These are phyloP conservation scores for Chalara sp. DNA, from an alignment of 2,329 filamentous ascomycete species.

Conservation along the genomic window DNA sequence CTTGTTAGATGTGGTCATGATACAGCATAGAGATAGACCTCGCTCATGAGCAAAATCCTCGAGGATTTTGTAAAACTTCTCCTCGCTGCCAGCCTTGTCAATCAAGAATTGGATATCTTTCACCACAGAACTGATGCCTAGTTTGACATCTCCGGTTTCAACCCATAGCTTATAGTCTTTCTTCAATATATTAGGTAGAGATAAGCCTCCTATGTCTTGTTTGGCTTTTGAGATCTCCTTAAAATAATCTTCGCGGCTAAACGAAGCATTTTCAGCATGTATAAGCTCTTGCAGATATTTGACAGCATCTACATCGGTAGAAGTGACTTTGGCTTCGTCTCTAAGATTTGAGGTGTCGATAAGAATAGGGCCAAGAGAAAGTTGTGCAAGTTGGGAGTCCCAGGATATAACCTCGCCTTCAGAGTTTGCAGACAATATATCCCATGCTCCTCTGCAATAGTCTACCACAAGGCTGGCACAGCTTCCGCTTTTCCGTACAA, in stretches of 20 bases:
- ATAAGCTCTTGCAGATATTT: constrained; percentile 48
- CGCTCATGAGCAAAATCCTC: constrained; percentile 48
- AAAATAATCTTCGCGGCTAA: constrained; percentile 51
- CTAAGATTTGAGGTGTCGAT: constrained; percentile 65
- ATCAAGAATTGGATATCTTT: constrained; percentile 56
- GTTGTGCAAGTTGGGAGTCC: constrained; percentile 55
- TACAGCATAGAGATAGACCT: constrained; percentile 51
- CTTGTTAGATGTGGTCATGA: constrained; percentile 62
- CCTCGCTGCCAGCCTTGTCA: constrained; percentile 40
- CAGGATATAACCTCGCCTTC: constrained; percentile 28
- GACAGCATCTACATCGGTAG: constrained; percentile 51
- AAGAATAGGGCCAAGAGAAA: constrained; percentile 65
- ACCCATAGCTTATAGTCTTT: constrained; percentile 85
- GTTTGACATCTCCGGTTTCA: constrained; percentile 40
- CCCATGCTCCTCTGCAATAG: constrained; percentile 52
- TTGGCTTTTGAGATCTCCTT: constrained; percentile 56
- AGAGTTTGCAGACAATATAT: constrained; percentile 36
- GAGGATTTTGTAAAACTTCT: constrained; percentile 42
- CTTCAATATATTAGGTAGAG: constrained; percentile 60
- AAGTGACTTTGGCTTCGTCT: constrained; percentile 57
- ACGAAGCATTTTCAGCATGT: constrained; percentile 26
- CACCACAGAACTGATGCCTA: constrained; percentile 64
- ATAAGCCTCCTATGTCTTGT: constrained; percentile 55
- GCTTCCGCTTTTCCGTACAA: constrained; percentile 63
- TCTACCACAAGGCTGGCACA: constrained; percentile 65